Evolutionary conservation across 768 basidiomycete genomes (phyloP), one percentile per base, ranked within the genome.

Genomic region (Mrakia gelida): DNA sequence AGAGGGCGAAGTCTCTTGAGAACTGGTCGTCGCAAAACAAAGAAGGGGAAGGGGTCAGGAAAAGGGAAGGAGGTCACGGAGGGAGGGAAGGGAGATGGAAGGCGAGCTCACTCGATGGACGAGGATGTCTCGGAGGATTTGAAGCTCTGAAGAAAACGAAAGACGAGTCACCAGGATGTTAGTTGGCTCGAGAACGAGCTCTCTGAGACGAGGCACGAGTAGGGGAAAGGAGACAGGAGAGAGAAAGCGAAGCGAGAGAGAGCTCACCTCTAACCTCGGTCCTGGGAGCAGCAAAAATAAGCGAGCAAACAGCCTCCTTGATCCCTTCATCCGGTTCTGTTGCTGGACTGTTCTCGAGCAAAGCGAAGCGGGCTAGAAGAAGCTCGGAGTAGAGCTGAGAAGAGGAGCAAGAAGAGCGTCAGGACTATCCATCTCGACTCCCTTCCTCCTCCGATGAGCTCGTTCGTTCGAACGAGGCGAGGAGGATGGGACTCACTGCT

Each of bases 251-350:
- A 32, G 65, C 3, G 4, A 26, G 41, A 1, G n/a, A 16, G 65
- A 38, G 34, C 65, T 67, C 21, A 34, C 65, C 65, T 67, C 65
- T 32, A 3, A 95, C 85, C 82, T 95, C 95, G 21, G 92, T 95
- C 82, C 94, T 88, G 18, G 93, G 93, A 18, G 95, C 94, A 11
- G 96, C 94, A 81, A 95, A 89, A 75, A 99, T 92, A 81, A 99
- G 88, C 70, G 90, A 90, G 75, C 90, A 91, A 8, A 98, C 91
- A 8, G 92, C 94, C 86, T 99, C 97, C 70, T 86, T 86, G 16
- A 94, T 88, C 81, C 91, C 92, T 75, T 91, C 90, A 85, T 98
- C 97, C 30, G 95, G 95, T 82, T 93, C 90, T 89, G 30, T 79
- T 79, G 45, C 81, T 81, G 71, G 34, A 16, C 23, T 45, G 45